Conservation (phyloP, 768 basidiomycete genomes). For the Macrolepiota albuminosa region DNA sequence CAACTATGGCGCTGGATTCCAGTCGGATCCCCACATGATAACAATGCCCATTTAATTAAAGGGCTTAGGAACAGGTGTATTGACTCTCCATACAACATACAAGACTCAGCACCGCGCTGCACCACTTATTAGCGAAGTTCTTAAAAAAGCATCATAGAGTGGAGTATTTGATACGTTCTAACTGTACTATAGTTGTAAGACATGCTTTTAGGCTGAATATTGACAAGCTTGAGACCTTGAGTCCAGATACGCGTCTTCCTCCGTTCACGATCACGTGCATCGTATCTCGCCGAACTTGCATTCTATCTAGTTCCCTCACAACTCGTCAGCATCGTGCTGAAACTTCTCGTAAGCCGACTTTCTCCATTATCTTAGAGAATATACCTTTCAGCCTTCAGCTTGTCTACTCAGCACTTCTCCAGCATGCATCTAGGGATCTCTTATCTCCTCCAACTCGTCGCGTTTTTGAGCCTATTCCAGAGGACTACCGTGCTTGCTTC, state of each 20-base stretch:
- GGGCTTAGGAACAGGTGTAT: background rate
- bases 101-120: no score
- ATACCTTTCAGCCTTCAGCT: background rate
- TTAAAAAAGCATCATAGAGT: background rate
- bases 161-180: background rate
- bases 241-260: background rate
- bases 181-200: background rate
- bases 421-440: conserved; percentile 1
- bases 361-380: background rate
- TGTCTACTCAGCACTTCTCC: background rate
- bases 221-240: no score
- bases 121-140: no score
- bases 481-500: conserved; percentile 21
- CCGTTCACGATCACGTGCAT: background rate
- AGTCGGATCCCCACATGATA: background rate
- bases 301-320: background rate
- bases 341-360: background rate
- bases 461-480: background rate
- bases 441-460: background rate
- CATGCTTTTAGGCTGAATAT: no score
- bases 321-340: background rate
- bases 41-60: no score
- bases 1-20: background rate
- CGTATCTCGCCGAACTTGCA: background rate
- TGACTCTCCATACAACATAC: background rate